Evolutionary conservation across 495 filamentous ascomycete species (phyloP).

Genomic region (Hypomontagnella submonticulosa): DNA sequence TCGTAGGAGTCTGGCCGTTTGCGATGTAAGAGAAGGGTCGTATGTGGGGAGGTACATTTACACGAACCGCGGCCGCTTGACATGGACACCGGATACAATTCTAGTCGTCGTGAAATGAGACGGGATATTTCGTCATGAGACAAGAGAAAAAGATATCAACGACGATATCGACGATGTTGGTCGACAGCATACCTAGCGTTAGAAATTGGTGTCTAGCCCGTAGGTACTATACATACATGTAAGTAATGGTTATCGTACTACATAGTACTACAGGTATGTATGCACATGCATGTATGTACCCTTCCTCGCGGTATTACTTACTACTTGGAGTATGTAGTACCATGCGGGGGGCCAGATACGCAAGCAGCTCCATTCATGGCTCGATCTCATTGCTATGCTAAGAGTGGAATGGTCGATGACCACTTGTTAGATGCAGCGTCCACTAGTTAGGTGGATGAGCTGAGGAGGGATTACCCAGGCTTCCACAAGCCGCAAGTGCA

Average conservation of each 20-base stretch:
- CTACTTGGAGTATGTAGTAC: not conserved
- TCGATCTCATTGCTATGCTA: slow-evolving; percentile 20
- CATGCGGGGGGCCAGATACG: slow-evolving; percentile 17
- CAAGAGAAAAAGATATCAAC: slow-evolving; percentile 20
- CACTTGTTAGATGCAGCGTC: slow-evolving; percentile 12
- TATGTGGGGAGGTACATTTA: not conserved
- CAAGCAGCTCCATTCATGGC: slow-evolving; percentile 21
- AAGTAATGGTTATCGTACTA: too few species aligned
- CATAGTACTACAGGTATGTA: too few species aligned
- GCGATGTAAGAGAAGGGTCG: not conserved
- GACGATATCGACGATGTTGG: slow-evolving; percentile 10
- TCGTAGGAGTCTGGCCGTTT: slow-evolving; percentile 10
- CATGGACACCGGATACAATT: slow-evolving; percentile 8
- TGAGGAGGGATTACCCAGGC: slow-evolving; percentile 24
- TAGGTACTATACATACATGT: too few species aligned
- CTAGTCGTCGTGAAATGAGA: not conserved
- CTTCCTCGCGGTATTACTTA: too few species aligned
- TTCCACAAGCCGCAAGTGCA: slow-evolving; percentile 19
- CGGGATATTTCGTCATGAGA: slow-evolving; percentile 27
- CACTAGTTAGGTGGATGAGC: slow-evolving; percentile 20
- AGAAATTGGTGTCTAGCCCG: slow-evolving; percentile 15
- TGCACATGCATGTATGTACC: too few species aligned
- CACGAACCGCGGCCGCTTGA: not conserved
- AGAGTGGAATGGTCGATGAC: slow-evolving; percentile 20
- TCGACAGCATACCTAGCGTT: slow-evolving; percentile 23